Evolutionary conservation across 768 basidiomycete species (phyloP).

Genomic region (Mycena vitilis): DNA sequence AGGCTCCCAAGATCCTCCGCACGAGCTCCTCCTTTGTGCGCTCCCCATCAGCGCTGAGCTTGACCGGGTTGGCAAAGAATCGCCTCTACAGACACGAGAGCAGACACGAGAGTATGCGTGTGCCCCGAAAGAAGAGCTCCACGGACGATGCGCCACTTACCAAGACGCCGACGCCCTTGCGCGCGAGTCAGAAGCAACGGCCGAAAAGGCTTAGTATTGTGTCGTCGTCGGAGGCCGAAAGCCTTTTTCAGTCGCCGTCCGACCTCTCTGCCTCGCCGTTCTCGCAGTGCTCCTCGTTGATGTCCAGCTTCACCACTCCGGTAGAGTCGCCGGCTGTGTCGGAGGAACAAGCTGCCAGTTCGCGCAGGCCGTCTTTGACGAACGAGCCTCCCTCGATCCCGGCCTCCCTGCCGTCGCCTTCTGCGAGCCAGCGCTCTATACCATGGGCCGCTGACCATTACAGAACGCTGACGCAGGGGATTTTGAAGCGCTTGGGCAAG

Average conservation of each 20-base stretch:
- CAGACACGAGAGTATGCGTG: constrained; percentile 77
- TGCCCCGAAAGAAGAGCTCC: constrained; percentile 68
- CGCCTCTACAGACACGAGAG: constrained; percentile 77
- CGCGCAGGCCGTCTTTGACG: constrained; percentile 18
- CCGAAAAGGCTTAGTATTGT: constrained; percentile 51
- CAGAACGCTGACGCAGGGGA: constrained; percentile 31
- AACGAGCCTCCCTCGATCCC: constrained; percentile 2
- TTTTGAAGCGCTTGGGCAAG: constrained; percentile 33
- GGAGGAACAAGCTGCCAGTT: constrained; percentile 36
- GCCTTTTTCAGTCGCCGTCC: constrained; percentile 34
- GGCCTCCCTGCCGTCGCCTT: constrained; percentile 12
- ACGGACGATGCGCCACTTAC: constrained; percentile 48
- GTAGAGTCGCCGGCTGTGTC: constrained; percentile 35
- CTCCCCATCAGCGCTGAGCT: constrained; percentile 69
- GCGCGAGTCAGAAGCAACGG: constrained; percentile 38
- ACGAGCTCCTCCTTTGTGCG: constrained; percentile 54
- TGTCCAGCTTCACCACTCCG: constrained; percentile 35
- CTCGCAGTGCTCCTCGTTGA: constrained; percentile 52
- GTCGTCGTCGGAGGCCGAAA: constrained; percentile 46
- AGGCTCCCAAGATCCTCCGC: constrained; percentile 57
- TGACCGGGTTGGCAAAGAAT: constrained; percentile 72
- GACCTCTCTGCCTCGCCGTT: constrained; percentile 50
- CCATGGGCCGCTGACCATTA: constrained; percentile 8
- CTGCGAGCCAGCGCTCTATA: constrained; percentile 21
- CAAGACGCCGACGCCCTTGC: constrained; percentile 41